Conservation (phyloP, 2,329 filamentous ascomycete genomes). For the Cladosporium austrohemisphaericum region DNA sequence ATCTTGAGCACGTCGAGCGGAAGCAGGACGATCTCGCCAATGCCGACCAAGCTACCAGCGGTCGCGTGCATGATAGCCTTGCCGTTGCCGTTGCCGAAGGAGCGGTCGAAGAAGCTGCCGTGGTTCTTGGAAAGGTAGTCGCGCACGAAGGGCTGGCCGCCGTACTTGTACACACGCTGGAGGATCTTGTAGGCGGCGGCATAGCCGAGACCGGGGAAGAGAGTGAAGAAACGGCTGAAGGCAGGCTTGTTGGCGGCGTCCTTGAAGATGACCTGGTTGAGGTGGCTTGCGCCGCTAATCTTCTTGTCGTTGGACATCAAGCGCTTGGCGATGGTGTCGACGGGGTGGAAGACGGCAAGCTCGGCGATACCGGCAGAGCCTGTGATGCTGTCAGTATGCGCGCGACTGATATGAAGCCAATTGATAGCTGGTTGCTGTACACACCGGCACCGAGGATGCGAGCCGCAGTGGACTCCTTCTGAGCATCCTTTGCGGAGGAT, state of each 20-base stretch:
- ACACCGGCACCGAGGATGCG: constrained; percentile 87
- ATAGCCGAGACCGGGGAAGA: constrained; percentile 96
- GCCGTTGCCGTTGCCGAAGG: constrained; percentile 94
- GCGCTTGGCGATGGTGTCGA: constrained; percentile 97
- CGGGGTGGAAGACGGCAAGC: constrained; percentile 87
- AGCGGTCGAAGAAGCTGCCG: constrained; percentile 75
- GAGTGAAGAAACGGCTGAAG: constrained; percentile 80
- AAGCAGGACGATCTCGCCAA: constrained; percentile 92
- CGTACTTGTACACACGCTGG: constrained; percentile 98
- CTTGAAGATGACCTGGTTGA: constrained; percentile 93
- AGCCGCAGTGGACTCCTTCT: constrained; percentile 86
- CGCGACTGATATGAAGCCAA: neutral
- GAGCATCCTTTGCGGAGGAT: constrained; percentile 53
- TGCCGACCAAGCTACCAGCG: constrained; percentile 90
- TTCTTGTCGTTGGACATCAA: constrained; percentile 96
- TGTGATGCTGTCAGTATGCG: constrained; percentile 37
- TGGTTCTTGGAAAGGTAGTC: constrained; percentile 82
- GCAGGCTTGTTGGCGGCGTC: constrained; percentile 71
- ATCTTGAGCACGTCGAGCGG: constrained; percentile 98
- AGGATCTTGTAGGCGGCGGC: constrained; percentile 97
- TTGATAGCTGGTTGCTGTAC: constrained; percentile 22
- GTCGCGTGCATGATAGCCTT: constrained; percentile 98
- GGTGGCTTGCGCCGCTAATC: constrained; percentile 57
- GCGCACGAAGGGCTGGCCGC: constrained; percentile 89
- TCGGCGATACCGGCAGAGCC: constrained; percentile 91